A percentile compares a stretch with the other conserved stretches of the same genome.
Evolutionary conservation across 345 rosid genomes (phyloP).

Genomic region (Lenwebbia sp.): DNA sequence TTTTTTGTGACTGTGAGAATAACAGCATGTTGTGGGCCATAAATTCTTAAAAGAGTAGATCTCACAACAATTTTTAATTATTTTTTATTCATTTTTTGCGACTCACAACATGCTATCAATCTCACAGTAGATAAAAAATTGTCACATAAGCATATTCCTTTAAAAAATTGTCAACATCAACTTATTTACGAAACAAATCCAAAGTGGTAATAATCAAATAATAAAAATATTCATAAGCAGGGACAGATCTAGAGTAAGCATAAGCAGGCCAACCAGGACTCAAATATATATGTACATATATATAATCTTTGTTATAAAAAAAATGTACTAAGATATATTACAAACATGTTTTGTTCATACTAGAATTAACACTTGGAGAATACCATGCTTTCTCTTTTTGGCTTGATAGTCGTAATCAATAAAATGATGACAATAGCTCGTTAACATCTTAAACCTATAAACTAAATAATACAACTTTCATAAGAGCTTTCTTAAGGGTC

Average conservation of each 20-base stretch:
- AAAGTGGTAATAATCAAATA: background rate
- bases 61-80: too few relatives aligned
- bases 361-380: background rate
- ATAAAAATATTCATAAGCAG: background rate
- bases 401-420: background rate
- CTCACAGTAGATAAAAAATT: too few relatives aligned
- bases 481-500: background rate
- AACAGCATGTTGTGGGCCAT: too few relatives aligned
- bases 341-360: background rate
- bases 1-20: too few relatives aligned
- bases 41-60: too few relatives aligned
- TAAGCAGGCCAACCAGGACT: background rate
- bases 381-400: background rate
- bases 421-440: background rate
- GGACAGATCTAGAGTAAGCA: background rate
- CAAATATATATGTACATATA: background rate
- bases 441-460: background rate
- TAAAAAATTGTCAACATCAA: background rate
- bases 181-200: background rate
- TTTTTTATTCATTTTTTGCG: too few relatives aligned
- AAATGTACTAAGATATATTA: background rate
- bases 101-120: too few relatives aligned
- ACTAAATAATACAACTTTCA: background rate
- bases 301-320: background rate
- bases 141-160: too few relatives aligned